Base-by-base conservation (phyloP, 164 flowering plant species). In the Magnolia changhungtana region DNA sequence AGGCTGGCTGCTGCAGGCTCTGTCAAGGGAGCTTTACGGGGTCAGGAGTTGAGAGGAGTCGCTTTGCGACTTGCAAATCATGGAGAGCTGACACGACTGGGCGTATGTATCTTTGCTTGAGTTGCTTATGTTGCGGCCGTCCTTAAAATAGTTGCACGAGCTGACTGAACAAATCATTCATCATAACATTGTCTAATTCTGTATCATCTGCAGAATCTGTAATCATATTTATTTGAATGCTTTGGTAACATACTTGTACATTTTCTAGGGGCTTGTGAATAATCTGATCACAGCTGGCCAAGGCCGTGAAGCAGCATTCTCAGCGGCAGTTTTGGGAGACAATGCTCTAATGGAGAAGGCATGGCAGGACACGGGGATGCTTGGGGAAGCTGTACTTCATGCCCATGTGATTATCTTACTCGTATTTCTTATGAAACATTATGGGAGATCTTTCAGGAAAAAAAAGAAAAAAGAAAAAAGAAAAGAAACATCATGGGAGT, bases 341-440 rank as follows among this genome's bases (percentile, higher is more conserved):
- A 94, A 92, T 85, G 87, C 95, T 65, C 88, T 94, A n/a, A 94
- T 96, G 99, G 99, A 96, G 85, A 96, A 90, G 81, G 95, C 99
- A 77, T 95, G 99, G 98, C 98, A 93, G 82, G 99, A 95, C 21
- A 95, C 99, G 2, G 97, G 99, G 72, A 95, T 95, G 99, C 90
- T 93, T 79, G 93, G 94, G 5, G 98, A 95, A 80, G 96, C 99
- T 79, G 98, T 93, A 24, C 92, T 95, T 66, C 99, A 95, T 87
- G 90, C 99, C 8, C 99, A 93, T 86, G 98, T 95, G 92, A 77
- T n/a, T 72, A 55, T 58, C 74, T 68, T 64, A 68, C 51, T 29
- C 31, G 8, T 68, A 27, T 27, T 27, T 27, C 16, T 11, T n/a
- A 59, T 19, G n/a, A 59, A 59, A 59, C n/a, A 59, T 58, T 13